Evolutionary conservation across 2,329 filamentous ascomycete genomes (phyloP).

Genomic region (Cladobotryum mycophilum): DNA sequence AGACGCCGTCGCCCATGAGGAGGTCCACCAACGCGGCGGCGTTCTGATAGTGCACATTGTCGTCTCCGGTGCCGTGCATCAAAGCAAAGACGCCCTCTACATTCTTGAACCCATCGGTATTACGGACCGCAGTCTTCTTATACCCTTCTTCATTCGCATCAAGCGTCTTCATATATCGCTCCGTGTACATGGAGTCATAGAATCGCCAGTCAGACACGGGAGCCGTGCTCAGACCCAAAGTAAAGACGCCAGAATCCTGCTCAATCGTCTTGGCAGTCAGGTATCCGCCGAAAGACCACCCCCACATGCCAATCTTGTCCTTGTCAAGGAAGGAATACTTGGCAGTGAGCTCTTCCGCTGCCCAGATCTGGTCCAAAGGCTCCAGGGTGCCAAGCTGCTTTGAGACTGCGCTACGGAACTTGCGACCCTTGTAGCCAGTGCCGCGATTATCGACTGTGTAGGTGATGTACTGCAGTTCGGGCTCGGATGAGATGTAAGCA

Average conservation of each 20-base stretch:
- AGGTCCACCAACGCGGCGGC: slow-evolving; percentile 55
- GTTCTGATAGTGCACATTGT: slow-evolving; percentile 68
- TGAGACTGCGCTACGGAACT: slow-evolving; percentile 53
- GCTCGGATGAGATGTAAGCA: slow-evolving; percentile 59
- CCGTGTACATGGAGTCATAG: slow-evolving; percentile 66
- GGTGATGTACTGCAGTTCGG: slow-evolving; percentile 61
- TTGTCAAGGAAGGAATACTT: slow-evolving; percentile 49
- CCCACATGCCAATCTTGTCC: slow-evolving; percentile 58
- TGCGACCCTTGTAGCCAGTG: slow-evolving; percentile 57
- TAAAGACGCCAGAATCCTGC: slow-evolving; percentile 53
- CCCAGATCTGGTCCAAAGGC: slow-evolving; percentile 61
- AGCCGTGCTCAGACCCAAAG: slow-evolving; percentile 56
- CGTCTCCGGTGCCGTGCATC: slow-evolving; percentile 61
- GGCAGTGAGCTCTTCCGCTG: slow-evolving; percentile 48
- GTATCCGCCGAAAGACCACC: slow-evolving; percentile 64
- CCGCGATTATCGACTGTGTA: slow-evolving; percentile 64
- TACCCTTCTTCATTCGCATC: slow-evolving; percentile 54
- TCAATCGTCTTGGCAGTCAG: slow-evolving; percentile 62
- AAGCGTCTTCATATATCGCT: slow-evolving; percentile 64
- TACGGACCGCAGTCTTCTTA: slow-evolving; percentile 52
- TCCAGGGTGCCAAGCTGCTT: slow-evolving; percentile 57
- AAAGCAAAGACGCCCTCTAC: slow-evolving; percentile 55
- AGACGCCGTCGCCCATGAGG: slow-evolving; percentile 52
- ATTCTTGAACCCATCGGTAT: slow-evolving; percentile 54
- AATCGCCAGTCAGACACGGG: slow-evolving; percentile 64